A percentile compares a stretch with the other conserved stretches of the same genome.
Conservation (phyloP, 148 eudicot genomes). For the Persicaria tinctoria region DNA sequence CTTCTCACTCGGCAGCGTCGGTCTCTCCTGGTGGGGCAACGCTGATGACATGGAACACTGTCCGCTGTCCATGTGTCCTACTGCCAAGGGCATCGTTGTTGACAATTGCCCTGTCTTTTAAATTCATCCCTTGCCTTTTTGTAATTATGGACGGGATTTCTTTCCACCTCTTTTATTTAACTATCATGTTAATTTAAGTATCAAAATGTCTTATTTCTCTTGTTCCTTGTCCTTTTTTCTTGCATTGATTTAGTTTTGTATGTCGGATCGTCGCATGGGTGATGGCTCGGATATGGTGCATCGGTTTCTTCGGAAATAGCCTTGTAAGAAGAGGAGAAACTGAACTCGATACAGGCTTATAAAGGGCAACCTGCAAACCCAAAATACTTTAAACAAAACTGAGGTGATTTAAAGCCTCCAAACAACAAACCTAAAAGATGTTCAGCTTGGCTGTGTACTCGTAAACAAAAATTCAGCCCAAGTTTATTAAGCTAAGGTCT, state of each 20-base stretch:
- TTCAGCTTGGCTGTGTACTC: not conserved
- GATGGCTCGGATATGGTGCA: no score
- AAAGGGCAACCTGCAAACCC: not conserved
- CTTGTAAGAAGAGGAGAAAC: not conserved
- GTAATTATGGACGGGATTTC: not conserved
- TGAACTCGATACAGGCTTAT: not conserved
- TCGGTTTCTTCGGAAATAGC: no score
- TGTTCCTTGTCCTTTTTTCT: no score
- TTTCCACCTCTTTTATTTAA: no score
- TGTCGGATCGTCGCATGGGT: no score
- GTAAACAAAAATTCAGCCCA: not conserved
- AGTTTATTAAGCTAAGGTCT: not conserved
- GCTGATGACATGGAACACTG: constrained; percentile 30
- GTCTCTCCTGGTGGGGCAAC: constrained; percentile 44
- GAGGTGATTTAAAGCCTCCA: not conserved
- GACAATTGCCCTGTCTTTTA: constrained; percentile 39
- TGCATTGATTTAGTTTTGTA: no score
- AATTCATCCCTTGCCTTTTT: not conserved
- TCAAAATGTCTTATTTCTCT: no score
- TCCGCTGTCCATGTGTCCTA: constrained; percentile 39
- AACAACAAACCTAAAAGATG: not conserved
- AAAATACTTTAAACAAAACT: not conserved
- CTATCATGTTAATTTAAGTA: no score
- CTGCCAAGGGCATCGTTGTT: constrained; percentile 35
- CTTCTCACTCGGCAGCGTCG: constrained; percentile 19